A percentile compares a stretch with the other conserved stretches of the same genome.
Conservation (phyloP, 163 green algal species). For the Picocystis sp. region DNA sequence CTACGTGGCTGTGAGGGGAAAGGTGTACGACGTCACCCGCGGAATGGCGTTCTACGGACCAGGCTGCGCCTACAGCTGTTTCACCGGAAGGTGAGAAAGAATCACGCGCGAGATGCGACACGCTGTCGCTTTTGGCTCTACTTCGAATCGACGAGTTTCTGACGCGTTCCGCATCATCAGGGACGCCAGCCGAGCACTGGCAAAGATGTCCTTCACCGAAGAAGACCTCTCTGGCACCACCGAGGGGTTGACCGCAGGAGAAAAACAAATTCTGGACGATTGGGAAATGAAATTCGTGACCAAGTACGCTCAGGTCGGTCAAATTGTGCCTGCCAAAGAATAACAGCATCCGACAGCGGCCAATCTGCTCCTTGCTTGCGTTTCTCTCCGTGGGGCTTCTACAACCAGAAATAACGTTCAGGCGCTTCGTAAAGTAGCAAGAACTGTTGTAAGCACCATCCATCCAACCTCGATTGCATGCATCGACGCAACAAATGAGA, state of each 20-base stretch:
- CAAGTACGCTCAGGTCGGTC: slow-evolving; percentile 50
- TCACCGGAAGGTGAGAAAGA: slow-evolving; percentile 6
- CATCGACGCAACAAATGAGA: too few relatives aligned
- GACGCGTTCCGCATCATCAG: slow-evolving; percentile 36
- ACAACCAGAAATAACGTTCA: too few relatives aligned
- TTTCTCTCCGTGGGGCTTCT: too few relatives aligned
- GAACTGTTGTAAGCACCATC: too few relatives aligned
- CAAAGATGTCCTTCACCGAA: slow-evolving; percentile 36
- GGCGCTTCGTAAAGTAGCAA: too few relatives aligned
- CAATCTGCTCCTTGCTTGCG: too few relatives aligned
- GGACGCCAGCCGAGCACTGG: slow-evolving; percentile 58
- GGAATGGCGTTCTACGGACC: slow-evolving; percentile 54
- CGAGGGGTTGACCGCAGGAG: slow-evolving; percentile 27
- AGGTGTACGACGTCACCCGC: slow-evolving; percentile 57
- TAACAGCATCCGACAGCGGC: too few relatives aligned
- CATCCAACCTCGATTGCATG: too few relatives aligned
- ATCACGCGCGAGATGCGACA: slow-evolving; percentile 8
- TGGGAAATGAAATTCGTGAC: slow-evolving; percentile 59
- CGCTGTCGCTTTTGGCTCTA: not conserved
- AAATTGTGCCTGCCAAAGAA: slow-evolving; percentile 19
- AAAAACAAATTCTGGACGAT: slow-evolving; percentile 43
- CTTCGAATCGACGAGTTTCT: slow-evolving; percentile 33
- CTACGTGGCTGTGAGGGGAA: slow-evolving; percentile 43
- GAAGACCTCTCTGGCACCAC: slow-evolving; percentile 45
- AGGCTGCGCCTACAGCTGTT: slow-evolving; percentile 73